Percentiles rank a stretch among this genome's conserved stretches.
Conservation (phyloP, 495 filamentous ascomycete genomes). For the Aspergillus conjunctus region DNA sequence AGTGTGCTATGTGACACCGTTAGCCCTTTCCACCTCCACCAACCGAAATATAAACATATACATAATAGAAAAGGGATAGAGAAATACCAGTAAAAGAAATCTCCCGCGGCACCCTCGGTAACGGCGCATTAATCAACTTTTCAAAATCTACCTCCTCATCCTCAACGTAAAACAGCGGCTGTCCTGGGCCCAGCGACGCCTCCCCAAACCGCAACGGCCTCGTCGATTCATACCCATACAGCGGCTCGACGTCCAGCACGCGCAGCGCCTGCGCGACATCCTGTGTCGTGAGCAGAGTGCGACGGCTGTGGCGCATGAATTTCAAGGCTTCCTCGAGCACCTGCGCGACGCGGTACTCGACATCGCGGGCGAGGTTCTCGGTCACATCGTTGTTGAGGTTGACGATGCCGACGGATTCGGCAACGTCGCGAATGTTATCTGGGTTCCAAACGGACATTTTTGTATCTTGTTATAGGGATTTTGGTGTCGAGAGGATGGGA, state of each 20-base stretch:
- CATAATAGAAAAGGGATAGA: constrained; percentile 3
- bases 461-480: background rate
- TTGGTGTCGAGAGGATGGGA: background rate
- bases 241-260: constrained; percentile 86
- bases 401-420: constrained; percentile 88
- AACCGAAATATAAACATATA: background rate
- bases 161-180: constrained; percentile 95
- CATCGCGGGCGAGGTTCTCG: constrained; percentile 83
- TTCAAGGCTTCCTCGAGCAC: constrained; percentile 91
- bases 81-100: constrained; percentile 80
- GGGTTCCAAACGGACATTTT: constrained; percentile 82
- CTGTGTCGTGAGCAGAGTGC: constrained; percentile 79
- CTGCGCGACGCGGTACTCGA: constrained; percentile 90
- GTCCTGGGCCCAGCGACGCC: constrained; percentile 89
- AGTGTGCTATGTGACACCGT: constrained; percentile 65
- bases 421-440: constrained; percentile 92
- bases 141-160: constrained; percentile 99
- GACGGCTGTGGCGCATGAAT: constrained; percentile 86
- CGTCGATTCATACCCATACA: constrained; percentile 93
- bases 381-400: constrained; percentile 78
- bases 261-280: constrained; percentile 82
- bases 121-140: constrained; percentile 92
- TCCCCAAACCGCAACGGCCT: constrained; percentile 88
- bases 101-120: constrained; percentile 94
- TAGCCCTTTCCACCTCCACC: background rate